Evolutionary conservation across 169 alveolate species (phyloP), one percentile per base, ranked within the genome.

Genomic region (Nephromyces sp.): DNA sequence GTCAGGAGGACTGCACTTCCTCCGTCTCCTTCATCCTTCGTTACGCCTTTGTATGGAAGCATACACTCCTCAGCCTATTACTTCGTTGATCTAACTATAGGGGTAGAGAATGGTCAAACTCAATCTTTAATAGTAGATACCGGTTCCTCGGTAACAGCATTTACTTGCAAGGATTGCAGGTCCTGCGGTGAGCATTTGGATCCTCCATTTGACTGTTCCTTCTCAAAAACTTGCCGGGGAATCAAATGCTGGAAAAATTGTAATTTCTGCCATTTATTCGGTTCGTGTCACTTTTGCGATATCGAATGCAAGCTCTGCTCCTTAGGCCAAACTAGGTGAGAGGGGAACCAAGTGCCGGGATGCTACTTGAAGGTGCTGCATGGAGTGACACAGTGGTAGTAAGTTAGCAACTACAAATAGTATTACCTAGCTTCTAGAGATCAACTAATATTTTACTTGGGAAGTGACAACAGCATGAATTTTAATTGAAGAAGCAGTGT

Each of bases 71-170:
- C 74, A 70, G 81, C 84, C 57, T 80, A 83, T 68, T 69, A 66
- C 53, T 70, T 84, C 80, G 29, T 80, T 62, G 53, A 77, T 81
- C 1, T 77, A 66, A 24, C 63, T 0, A 32, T 75, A 6, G 81
- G 81, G n/a, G 24, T 33, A n/a, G 66, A 64, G n/a, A 73, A 84
- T 6, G 72, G 74, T 2, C 88, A 82, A 35, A 69, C 79, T 43
- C 88, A 82, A 57, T 73, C 81, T 22, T 72, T 82, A 35, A 82
- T 82, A 32, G 62, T 82, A 62, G 88, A 82, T 32, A 77, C 88
- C 0, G 88, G 88, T n/a, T 70, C 83, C 24, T 80, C 87, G 21
- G 87, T 79, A 8, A 69, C 77, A 33, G 82, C 85, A 30, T 80
- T 82, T 52, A 68, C 87, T 21, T 82, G 88, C 70, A 57, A 43